Base-by-base conservation (phyloP, 495 filamentous ascomycete species). In the Podospora fimiseda region DNA sequence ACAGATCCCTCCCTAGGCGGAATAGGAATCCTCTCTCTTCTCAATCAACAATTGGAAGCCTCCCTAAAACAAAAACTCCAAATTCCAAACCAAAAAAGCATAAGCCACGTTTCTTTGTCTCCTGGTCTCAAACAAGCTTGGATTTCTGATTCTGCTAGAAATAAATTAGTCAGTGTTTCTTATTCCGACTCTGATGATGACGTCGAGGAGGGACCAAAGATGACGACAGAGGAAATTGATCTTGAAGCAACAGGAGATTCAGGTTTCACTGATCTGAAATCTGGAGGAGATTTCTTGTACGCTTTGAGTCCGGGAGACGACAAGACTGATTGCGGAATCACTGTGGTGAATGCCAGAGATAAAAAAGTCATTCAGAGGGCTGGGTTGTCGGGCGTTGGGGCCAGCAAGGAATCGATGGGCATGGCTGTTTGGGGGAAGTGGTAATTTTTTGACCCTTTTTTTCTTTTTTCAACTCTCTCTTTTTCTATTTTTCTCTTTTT, bases 1-100 rank as follows among this genome's bases (percentile, higher is more conserved):
- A 78, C 80, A 0, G 81, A 84, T 50, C 74, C 80, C 2, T 73
- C 72, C 0, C 78, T 84, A 39, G 81, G 81, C 21, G 72, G 65
- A 0, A 70, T 64, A 0, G 63, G 77, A 15, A 64, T 84, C 20
- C n/a, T 42, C 14, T 14, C 48, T 1, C 39, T 53, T 21, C 50
- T 53, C 30, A 23, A 37, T 6, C 16, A 14, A 7, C 15, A 23
- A n/a, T 22, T 33, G n/a, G 13, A n/a, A 15, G 65, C 68, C 1
- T 24, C 42, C 0, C 61, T 71, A 20, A 52, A 55, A n/a, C 57
- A 43, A 40, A 66, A 60, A 46, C 52, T 53, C 14, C 48, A 51
- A 14, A 67, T 85, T 42, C 47, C 53, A 0, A 75, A 61, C 43
- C 80, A 84, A 61, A 61, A 48, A 19, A 80, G 80, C 1, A 82